A percentile compares a stretch with the other conserved stretches of the same genome.
Evolutionary conservation across 495 filamentous ascomycete genomes (phyloP).

Genomic region (Penicillium subrubescens): DNA sequence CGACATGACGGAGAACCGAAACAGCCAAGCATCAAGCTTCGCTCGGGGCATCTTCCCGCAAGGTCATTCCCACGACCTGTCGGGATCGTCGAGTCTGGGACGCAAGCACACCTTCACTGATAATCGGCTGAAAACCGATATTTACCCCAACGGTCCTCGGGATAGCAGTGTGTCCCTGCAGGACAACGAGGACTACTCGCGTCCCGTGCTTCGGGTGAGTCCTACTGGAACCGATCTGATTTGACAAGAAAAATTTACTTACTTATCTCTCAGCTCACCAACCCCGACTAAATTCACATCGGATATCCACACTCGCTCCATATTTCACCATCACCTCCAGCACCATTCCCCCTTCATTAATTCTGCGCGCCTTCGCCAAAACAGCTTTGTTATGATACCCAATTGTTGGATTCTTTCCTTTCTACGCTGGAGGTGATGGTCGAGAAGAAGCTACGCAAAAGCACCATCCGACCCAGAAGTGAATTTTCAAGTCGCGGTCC

Average conservation of each 20-base stretch:
- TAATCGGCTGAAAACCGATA: conserved; percentile 47
- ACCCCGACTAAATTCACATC: conserved; percentile 46
- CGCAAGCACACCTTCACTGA: conserved; percentile 45
- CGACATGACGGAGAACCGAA: conserved; percentile 40
- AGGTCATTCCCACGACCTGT: conserved; percentile 40
- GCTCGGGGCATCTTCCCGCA: conserved; percentile 44
- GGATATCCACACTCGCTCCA: conserved; percentile 2
- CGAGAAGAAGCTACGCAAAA: conserved; percentile 11
- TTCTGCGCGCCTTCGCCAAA: conserved; percentile 39
- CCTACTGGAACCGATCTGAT: neutral
- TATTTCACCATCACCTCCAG: conserved; percentile 17
- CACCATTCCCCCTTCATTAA: conserved; percentile 29
- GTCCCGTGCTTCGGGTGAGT: conserved; percentile 58
- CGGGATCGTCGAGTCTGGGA: conserved; percentile 21
- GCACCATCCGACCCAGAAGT: neutral
- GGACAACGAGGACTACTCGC: conserved; percentile 60
- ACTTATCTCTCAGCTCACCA: conserved; percentile 48
- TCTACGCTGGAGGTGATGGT: conserved; percentile 25
- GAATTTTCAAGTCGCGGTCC: neutral
- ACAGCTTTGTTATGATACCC: conserved; percentile 51
- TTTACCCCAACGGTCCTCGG: conserved; percentile 50
- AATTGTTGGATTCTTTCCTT: conserved; percentile 37
- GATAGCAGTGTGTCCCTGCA: conserved; percentile 55
- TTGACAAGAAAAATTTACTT: conserved; percentile 17
- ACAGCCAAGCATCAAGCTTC: conserved; percentile 51